Conservation (phyloP, 176 grass and related monocot genomes). For the Oryza punctata region DNA sequence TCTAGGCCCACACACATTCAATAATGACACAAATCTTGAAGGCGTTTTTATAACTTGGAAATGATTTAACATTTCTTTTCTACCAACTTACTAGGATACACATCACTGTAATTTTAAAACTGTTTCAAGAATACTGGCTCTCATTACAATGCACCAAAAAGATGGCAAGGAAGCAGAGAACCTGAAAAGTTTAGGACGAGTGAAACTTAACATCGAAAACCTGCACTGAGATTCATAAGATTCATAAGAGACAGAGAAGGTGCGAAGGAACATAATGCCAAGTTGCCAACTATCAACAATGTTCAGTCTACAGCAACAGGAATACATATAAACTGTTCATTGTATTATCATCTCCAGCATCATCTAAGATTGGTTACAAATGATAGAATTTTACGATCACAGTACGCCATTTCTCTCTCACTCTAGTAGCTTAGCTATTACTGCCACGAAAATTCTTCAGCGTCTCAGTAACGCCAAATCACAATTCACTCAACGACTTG, state of each 20-base stretch:
- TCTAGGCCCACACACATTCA: too few species aligned
- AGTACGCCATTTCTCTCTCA: conserved; percentile 12
- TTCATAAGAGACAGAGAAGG: background rate
- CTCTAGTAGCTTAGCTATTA: conserved; percentile 18
- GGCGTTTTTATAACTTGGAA: too few species aligned
- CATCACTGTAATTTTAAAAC: too few species aligned
- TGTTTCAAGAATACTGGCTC: too few species aligned
- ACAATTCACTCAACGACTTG: background rate
- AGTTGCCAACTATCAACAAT: conserved; percentile 11
- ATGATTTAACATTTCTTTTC: too few species aligned
- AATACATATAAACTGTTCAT: conserved; percentile 38
- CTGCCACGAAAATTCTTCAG: conserved; percentile 31
- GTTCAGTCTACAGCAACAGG: conserved; percentile 32
- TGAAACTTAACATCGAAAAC: background rate
- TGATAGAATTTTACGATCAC: background rate
- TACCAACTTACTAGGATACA: too few species aligned
- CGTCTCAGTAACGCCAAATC: conserved; percentile 4
- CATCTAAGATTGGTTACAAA: conserved; percentile 13
- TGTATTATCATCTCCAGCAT: conserved; percentile 13
- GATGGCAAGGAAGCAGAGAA: background rate
- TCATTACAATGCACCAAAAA: too few species aligned
- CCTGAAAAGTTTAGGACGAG: background rate
- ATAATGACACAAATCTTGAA: too few species aligned
- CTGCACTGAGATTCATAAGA: conserved; percentile 3
- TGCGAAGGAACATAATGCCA: background rate